Evolutionary conservation across 1,139 yeast genomes (phyloP), one percentile per base, ranked within the genome.

Genomic region (Suhomyces kunorum): DNA sequence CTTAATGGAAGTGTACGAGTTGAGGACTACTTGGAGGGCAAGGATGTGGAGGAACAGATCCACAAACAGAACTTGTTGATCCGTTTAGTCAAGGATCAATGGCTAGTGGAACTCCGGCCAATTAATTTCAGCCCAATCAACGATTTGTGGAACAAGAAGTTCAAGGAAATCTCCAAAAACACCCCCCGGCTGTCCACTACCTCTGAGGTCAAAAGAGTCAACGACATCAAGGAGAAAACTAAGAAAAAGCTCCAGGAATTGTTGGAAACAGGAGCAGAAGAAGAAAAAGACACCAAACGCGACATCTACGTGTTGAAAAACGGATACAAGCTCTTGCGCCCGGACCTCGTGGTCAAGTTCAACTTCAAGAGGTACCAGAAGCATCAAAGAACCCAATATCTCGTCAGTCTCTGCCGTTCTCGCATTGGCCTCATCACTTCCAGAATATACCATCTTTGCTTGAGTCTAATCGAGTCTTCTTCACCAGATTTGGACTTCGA

Each of bases 391-490:
- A 74, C 85, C 12, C 63, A 68, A 29, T 85, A 85, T 46, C 70
- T 92, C 20, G 78, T 72, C 1, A 77, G 77, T 29, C 71, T 86
- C 38, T 87, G 84, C 14, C 72, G 73, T 28, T 81, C 84, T 35
- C 74, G 90, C 44, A 64, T 89, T 33, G 98, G 98, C 6, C 62
- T 73, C 9, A 62, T 84, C 3, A 72, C 94, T 0, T 76, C 95
- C 0, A 66, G 71, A 37, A 74, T 94, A 6, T 92, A 85, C 56
- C 71, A 74, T 38, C 63, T 74, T 7, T 80, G 83, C 6, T 71
- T 92, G 46, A 55, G 64, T 31, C 57, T 75, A 28, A 68, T 86
- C 23, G 96, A 89, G 58, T 71, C 69, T 42, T 64, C 68, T 34
- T 69, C 83, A 6, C 79, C 83, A 8, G 67, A 61, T 20, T 55